Conservation (phyloP, 1,284 basidiomycete species). For the Trichosporon faecale region DNA sequence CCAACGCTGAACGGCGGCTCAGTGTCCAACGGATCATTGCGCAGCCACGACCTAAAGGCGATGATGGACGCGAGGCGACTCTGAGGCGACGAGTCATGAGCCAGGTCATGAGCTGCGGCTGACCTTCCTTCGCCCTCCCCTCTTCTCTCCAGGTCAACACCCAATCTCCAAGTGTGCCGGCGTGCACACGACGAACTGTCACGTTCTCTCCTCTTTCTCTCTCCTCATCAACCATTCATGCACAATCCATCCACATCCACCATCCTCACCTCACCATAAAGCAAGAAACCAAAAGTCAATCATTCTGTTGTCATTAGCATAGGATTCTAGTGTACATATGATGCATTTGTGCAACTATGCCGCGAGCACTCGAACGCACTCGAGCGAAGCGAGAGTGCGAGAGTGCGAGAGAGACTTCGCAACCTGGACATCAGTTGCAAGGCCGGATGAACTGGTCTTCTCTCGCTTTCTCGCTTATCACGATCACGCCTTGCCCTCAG, state of each 20-base stretch:
- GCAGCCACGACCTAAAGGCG: conserved; percentile 15
- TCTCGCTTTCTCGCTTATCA: too few relatives aligned
- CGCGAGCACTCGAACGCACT: neutral
- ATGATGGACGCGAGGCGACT: conserved; percentile 18
- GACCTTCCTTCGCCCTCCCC: too few relatives aligned
- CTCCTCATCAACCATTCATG: neutral
- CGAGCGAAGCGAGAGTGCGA: neutral
- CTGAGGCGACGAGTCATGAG: neutral
- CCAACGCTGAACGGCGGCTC: neutral
- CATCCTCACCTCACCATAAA: neutral
- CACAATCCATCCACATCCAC: neutral
- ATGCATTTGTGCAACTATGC: conserved; percentile 11
- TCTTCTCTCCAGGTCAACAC: neutral
- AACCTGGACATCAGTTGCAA: too few relatives aligned
- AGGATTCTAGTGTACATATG: conserved; percentile 13
- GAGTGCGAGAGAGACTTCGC: too few relatives aligned
- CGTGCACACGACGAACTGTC: too few relatives aligned
- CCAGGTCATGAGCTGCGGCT: too few relatives aligned
- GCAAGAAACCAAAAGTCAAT: neutral
- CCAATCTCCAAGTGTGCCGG: neutral
- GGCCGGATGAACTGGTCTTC: too few relatives aligned
- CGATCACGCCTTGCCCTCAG: too few relatives aligned
- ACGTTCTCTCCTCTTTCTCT: too few relatives aligned
- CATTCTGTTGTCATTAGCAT: conserved; percentile 16
- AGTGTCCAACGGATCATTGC: neutral